Evolutionary conservation across 2,329 filamentous ascomycete genomes (phyloP).

Genomic region (Diplodia scrobiculata): DNA sequence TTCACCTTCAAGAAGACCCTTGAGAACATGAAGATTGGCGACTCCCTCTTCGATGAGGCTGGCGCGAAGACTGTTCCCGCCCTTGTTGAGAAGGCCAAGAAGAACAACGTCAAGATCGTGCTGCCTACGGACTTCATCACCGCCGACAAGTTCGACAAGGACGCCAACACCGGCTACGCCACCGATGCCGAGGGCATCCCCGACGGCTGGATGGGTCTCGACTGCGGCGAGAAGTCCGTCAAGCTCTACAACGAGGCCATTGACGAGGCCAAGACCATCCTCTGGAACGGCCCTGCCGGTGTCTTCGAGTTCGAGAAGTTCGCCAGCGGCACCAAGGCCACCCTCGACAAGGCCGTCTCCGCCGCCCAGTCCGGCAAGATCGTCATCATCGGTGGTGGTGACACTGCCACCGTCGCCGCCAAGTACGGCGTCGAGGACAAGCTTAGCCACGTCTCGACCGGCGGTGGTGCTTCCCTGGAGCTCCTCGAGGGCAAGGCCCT

Average conservation of each 20-base stretch:
- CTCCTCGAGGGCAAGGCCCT: constrained; percentile 97
- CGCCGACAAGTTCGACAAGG: constrained; percentile 87
- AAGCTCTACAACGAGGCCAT: constrained; percentile 89
- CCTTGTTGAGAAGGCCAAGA: constrained; percentile 93
- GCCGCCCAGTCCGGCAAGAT: constrained; percentile 84
- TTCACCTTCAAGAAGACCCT: constrained; percentile 99
- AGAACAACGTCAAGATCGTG: constrained; percentile 92
- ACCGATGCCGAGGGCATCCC: constrained; percentile 88
- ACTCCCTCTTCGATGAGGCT: constrained; percentile 88
- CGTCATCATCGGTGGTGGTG: constrained; percentile 97
- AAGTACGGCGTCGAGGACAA: constrained; percentile 97
- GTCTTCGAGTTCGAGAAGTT: constrained; percentile 98
- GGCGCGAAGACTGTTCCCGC: constrained; percentile 87
- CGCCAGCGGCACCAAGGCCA: constrained; percentile 86
- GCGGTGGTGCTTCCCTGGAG: constrained; percentile 92
- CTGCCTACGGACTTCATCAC: constrained; percentile 95
- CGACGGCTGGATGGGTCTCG: constrained; percentile 97
- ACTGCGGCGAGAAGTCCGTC: constrained; percentile 86
- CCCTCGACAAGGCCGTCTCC: constrained; percentile 81
- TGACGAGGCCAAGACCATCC: constrained; percentile 85
- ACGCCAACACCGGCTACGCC: constrained; percentile 78
- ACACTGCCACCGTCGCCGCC: constrained; percentile 95
- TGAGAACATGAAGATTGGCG: constrained; percentile 83
- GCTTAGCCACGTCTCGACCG: constrained; percentile 96
- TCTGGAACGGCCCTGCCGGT: constrained; percentile 97